A percentile compares a stretch with the other conserved stretches of the same genome.
Evolutionary conservation across 768 basidiomycete genomes (phyloP).

Genomic region (Pholiota molesta): DNA sequence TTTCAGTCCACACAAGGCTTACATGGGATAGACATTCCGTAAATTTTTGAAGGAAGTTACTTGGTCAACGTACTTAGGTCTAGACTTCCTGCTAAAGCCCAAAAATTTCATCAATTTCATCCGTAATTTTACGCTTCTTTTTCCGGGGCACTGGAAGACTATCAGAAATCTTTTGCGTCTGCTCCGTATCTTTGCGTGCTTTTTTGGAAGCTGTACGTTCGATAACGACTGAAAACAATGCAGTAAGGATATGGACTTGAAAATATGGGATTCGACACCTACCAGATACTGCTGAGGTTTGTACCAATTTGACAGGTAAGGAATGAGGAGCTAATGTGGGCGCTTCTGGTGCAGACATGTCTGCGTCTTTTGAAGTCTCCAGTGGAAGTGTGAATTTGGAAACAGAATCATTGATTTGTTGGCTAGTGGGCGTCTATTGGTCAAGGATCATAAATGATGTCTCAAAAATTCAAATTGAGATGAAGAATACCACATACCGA

Average conservation of each 20-base stretch:
- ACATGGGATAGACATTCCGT: no score
- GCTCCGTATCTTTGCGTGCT: background rate
- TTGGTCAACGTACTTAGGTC: no score
- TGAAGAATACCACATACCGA: slow-evolving; percentile 6
- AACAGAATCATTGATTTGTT: background rate
- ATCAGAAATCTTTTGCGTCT: background rate
- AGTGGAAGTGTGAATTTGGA: background rate
- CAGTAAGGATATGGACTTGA: background rate
- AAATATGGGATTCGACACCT: background rate
- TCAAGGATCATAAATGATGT: no score
- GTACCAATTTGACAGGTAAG: background rate
- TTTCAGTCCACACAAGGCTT: no score
- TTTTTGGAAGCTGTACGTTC: slow-evolving; percentile 1
- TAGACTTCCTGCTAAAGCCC: slow-evolving; percentile 34
- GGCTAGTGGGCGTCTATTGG: background rate
- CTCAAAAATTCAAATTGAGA: no score
- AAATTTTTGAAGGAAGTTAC: no score
- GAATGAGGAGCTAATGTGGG: background rate
- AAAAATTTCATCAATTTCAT: slow-evolving; percentile 78
- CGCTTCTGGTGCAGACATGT: background rate
- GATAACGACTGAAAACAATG: background rate
- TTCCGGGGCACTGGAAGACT: slow-evolving; percentile 23
- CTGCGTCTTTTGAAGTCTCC: background rate
- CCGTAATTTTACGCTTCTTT: slow-evolving; percentile 43
- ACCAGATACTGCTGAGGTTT: background rate